Evolutionary conservation across 345 rosid genomes (phyloP).

Genomic region (Nephelium lappaceum): DNA sequence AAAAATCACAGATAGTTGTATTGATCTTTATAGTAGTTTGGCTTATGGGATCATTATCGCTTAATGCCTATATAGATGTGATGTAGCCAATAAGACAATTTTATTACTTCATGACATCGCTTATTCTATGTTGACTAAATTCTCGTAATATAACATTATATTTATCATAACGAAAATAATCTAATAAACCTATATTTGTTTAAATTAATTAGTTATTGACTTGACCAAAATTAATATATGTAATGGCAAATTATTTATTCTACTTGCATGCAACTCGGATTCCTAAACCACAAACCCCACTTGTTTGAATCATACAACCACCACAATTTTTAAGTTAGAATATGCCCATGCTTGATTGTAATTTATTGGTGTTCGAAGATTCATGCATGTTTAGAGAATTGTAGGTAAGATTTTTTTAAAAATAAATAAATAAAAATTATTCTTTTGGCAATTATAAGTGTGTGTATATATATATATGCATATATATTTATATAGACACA

Average conservation of each 20-base stretch:
- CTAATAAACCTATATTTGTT: neutral
- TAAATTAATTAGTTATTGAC: neutral
- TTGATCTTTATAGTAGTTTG: neutral
- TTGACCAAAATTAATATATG: neutral
- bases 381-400: neutral
- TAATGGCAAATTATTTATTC: neutral
- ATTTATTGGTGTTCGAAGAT: neutral
- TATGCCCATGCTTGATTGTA: neutral
- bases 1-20: neutral
- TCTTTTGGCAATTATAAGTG: no score
- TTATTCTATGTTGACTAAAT: conserved; percentile 1
- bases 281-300: conserved; percentile 1
- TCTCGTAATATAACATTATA: neutral
- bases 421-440: no score
- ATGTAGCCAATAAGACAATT: neutral
- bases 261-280: neutral
- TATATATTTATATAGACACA: no score
- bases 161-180: neutral
- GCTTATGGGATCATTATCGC: neutral
- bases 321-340: neutral
- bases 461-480: neutral
- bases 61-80: neutral
- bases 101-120: neutral
- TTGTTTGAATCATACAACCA: neutral
- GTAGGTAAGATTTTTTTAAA: no score